Evolutionary conservation across 78 protist species (phyloP).

Genomic region (Bigelowiella natans): DNA sequence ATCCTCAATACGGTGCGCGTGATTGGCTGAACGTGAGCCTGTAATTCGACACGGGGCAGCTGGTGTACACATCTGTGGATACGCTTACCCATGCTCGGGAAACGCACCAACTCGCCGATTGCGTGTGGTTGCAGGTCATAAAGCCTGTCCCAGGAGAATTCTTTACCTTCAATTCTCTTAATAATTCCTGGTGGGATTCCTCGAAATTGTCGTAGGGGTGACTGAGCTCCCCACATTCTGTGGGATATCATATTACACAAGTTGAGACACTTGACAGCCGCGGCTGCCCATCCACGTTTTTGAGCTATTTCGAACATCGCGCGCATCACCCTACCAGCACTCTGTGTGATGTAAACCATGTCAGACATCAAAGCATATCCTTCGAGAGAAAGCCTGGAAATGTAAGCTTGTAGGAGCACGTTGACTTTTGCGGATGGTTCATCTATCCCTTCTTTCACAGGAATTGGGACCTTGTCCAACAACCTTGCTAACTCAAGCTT

Average conservation of each 20-base stretch:
- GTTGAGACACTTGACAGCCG: constrained; percentile 55
- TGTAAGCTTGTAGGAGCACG: constrained; percentile 93
- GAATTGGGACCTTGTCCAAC: constrained; percentile 87
- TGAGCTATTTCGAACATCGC: constrained; percentile 85
- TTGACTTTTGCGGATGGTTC: constrained; percentile 72
- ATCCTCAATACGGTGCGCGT: constrained; percentile 69
- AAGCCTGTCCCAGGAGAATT: constrained; percentile 69
- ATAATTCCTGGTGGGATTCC: constrained; percentile 61
- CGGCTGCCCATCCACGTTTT: constrained; percentile 85
- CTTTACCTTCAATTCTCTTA: constrained; percentile 66
- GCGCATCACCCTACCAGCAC: constrained; percentile 82
- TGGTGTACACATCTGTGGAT: constrained; percentile 62
- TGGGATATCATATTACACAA: constrained; percentile 81
- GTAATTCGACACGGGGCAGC: constrained; percentile 72
- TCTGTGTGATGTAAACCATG: constrained; percentile 95
- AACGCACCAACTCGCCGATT: constrained; percentile 65
- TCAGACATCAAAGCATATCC: constrained; percentile 92
- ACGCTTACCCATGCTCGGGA: constrained; percentile 64
- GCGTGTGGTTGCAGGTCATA: constrained; percentile 60
- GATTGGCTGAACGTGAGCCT: constrained; percentile 82
- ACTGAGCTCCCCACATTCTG: constrained; percentile 82
- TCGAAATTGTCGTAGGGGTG: constrained; percentile 90
- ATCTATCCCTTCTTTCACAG: constrained; percentile 69
- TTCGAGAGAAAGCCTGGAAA: constrained; percentile 74
- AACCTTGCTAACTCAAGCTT: constrained; percentile 75